Conservation (phyloP, 495 filamentous ascomycete species). For the Penicillium daleae region DNA sequence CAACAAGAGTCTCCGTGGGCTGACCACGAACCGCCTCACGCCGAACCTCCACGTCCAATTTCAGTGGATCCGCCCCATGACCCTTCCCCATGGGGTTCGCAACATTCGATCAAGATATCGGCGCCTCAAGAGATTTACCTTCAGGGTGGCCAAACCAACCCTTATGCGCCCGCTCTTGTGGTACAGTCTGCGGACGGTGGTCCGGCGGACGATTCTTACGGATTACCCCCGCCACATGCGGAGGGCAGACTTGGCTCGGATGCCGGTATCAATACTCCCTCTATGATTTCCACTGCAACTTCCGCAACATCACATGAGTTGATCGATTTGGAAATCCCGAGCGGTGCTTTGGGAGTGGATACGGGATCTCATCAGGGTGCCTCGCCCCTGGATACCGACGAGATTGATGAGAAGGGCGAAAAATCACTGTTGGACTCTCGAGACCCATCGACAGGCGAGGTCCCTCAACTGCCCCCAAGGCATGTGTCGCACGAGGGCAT, state of each 20-base stretch:
- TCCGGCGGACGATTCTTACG: background rate
- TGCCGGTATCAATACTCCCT: slow-evolving; percentile 29
- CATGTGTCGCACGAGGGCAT: background rate
- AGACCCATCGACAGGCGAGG: background rate
- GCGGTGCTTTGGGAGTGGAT: slow-evolving; percentile 10
- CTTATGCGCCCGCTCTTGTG: slow-evolving; percentile 23
- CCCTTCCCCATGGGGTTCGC: slow-evolving; percentile 26
- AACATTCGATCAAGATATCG: slow-evolving; percentile 28
- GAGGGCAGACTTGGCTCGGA: slow-evolving; percentile 25
- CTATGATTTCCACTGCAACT: slow-evolving; percentile 34
- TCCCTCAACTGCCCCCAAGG: background rate
- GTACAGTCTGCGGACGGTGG: slow-evolving; percentile 16
- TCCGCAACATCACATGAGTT: slow-evolving; percentile 45
- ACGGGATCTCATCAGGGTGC: slow-evolving; percentile 11
- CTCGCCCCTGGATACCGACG: slow-evolving; percentile 24
- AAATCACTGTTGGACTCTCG: background rate
- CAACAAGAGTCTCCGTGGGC: slow-evolving; percentile 26
- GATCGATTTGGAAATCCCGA: slow-evolving; percentile 39
- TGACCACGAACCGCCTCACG: slow-evolving; percentile 1
- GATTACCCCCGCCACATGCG: slow-evolving; percentile 15
- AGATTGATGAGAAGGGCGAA: slow-evolving; percentile 9
- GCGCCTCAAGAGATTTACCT: slow-evolving; percentile 24
- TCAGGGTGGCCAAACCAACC: slow-evolving; percentile 24
- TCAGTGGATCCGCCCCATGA: slow-evolving; percentile 5
- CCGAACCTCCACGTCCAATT: background rate